Base-by-base conservation (phyloP, 768 basidiomycete genomes). In the Plicaturopsis crispa region DNA sequence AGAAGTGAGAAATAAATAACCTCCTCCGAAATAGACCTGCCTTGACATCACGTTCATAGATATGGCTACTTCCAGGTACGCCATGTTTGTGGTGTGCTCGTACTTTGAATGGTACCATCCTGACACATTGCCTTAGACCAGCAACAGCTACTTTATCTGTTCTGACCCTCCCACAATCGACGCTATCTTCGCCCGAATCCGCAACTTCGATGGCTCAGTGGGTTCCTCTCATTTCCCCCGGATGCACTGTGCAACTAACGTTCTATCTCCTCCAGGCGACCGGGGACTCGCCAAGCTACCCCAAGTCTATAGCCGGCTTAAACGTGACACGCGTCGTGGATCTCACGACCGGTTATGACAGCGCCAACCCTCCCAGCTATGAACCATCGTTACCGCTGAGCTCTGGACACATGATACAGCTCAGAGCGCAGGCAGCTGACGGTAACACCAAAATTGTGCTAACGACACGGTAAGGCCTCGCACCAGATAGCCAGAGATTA, bases 331-430 rank as follows among this genome's bases (percentile, higher is more conserved):
- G 75, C 35, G 65, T 92, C 11, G 61, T 85, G 6, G 91, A 93
- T 53, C 56, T 92, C 30, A 91, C 89, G 2, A 61, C 62, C 16
- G 85, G 83, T 14, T 88, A 82, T 53, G 87, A 89, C 47, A 86
- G 79, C 47, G 65, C 67, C 5, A 84, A 87, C 48, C 68, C 80
- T n/a, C 80, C 83, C 1, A 66, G 65, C 3, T 78, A 68, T 51
- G 60, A 69, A 46, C 80, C 86, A 10, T 57, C 60, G 19, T 61
- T 87, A 14, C 83, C 82, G 14, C 56, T 86, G 23, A 86, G 87
- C 14, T 80, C 78, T 0, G 80, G 87, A 5, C 80, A 92, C 47
- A 91, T 92, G 90, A 76, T 92, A 30, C 81, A 84, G 46, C 83
- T 93, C 54, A 63, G 77, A 37, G 83, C 77, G 3, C 61, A 65